Evolutionary conservation across 352 stramenopile species (phyloP), one percentile per base, ranked within the genome.

Genomic region (Phytophthora foliorum): DNA sequence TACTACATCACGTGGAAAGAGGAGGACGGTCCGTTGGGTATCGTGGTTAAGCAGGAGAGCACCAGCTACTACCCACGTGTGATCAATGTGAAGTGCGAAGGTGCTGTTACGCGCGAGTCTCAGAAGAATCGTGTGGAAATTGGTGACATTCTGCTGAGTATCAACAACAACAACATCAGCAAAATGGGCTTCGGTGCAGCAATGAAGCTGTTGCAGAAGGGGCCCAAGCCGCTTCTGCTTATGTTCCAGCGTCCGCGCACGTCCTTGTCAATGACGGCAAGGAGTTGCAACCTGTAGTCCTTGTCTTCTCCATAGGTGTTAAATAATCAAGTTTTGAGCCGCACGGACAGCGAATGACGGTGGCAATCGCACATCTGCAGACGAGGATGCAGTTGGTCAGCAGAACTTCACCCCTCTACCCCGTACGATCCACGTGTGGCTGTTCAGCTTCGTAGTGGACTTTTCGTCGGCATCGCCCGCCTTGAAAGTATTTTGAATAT

Each of bases 121-220:
- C 87, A 96, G 71, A 93, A 92, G 62, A 94, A 94, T 57, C 84
- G 84, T 17, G 86, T 96, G 25, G 82, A 92, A 63, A 85, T 93
- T 19, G 89, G 89, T 27, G 89, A 96, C 44, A 73, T 94, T 34
- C 51, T 96, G 32, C 74, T 96, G 19, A 94, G 87, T 63, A 95
- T 96, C 61, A 96, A 96, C 75, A 94, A 96, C 78, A 94, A 96
- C 75, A 94, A 96, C 73, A 96, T 96, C 65, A 93, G 85, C 74
- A 93, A 94, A 62, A 96, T 96, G 86, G 89, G 89, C 44, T 96
- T 96, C 63, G 87, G 86, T 9, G 61, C 88, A 22, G 87, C 89
- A 16, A 96, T 96, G 89, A 88, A 91, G 51, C 59, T 96, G 62
- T 68, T 96, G 32, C 88, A 96, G 67, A 93, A 92, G 57, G 87